phyloP scores from a whole-genome alignment of 768 basidiomycete species.

The Trichaptum fuscoviolaceum region DNA sequence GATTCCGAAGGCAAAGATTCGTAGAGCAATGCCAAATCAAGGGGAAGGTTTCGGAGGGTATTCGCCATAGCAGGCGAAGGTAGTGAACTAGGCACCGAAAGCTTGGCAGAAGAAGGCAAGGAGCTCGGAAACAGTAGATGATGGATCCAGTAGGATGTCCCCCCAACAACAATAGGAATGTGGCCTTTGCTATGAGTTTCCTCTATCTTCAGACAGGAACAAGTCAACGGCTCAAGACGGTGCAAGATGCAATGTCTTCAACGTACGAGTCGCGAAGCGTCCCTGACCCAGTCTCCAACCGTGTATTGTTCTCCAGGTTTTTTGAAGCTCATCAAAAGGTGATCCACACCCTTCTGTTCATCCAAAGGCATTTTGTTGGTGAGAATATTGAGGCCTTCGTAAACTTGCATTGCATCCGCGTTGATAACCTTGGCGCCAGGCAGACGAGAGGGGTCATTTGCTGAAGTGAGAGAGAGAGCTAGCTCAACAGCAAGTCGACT shows the following conservation, averaged over 20 bases:
- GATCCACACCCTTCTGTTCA: constrained; percentile 78
- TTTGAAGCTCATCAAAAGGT: constrained; percentile 87
- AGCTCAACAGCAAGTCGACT: constrained; percentile 88
- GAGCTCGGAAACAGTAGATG: constrained; percentile 88
- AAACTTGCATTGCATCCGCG: constrained; percentile 97
- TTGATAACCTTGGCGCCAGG: constrained; percentile 76
- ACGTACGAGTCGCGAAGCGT: constrained; percentile 73
- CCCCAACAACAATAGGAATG: constrained; percentile 89
- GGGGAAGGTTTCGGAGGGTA: constrained; percentile 41
- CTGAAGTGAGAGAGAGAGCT: constrained; percentile 41
- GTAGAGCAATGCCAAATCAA: constrained; percentile 45
- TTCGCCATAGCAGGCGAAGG: constrained; percentile 34
- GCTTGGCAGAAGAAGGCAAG: constrained; percentile 34
- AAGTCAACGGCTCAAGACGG: constrained; percentile 1
- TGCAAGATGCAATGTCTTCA: background rate
- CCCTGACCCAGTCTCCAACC: constrained; percentile 82
- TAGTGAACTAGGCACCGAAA: constrained; percentile 2
- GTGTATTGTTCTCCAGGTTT: constrained; percentile 82
- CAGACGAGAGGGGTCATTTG: background rate
- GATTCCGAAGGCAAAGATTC: constrained; percentile 53
- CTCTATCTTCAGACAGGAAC: constrained; percentile 49
- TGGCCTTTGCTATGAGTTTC: constrained; percentile 57
- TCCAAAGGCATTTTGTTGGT: constrained; percentile 85
- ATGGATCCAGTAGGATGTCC: constrained; percentile 97
- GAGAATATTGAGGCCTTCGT: constrained; percentile 84